phyloP scores from a whole-genome alignment of 2,329 filamentous ascomycete genomes.

The Lachnellula arida region DNA sequence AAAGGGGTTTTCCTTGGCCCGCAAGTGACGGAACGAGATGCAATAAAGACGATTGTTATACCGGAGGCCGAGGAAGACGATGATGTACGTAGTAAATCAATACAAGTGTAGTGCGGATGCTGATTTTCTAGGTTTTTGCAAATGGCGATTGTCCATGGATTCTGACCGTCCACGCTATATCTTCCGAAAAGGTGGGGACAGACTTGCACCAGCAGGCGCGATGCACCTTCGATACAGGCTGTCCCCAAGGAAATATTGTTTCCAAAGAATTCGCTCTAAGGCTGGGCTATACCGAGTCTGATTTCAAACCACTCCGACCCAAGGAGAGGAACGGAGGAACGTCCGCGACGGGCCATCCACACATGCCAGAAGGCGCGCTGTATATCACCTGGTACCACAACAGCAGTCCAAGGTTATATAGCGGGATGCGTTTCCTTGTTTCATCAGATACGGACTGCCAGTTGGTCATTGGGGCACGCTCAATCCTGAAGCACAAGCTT shows the following conservation, averaged over 20 bases:
- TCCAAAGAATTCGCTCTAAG: slow-evolving; percentile 4
- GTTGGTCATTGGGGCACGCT: slow-evolving; percentile 10
- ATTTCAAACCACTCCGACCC: not conserved
- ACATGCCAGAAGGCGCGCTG: slow-evolving; percentile 2
- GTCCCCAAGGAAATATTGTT: slow-evolving; percentile 9
- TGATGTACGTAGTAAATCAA: not conserved
- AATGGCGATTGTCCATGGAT: slow-evolving; percentile 2
- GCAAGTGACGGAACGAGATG: not conserved
- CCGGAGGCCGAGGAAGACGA: not conserved
- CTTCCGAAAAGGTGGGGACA: slow-evolving; percentile 35
- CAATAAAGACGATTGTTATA: not conserved
- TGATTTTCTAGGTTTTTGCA: not conserved
- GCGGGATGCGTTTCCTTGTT: slow-evolving; percentile 14
- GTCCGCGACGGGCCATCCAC: slow-evolving; percentile 1
- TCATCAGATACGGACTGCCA: slow-evolving; percentile 5
- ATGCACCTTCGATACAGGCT: slow-evolving; percentile 9
- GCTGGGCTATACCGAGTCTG: not conserved
- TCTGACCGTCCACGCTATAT: not conserved
- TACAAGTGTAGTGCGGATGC: not conserved
- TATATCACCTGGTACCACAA: slow-evolving; percentile 10
- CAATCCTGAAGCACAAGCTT: slow-evolving; percentile 6
- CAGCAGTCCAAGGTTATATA: slow-evolving; percentile 6
- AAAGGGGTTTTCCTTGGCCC: slow-evolving; percentile 1
- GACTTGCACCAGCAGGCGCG: slow-evolving; percentile 25
- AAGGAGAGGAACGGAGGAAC: not conserved